Percentiles rank a stretch among this genome's conserved stretches.
phyloP scores from a whole-genome alignment of 1,284 basidiomycete genomes.

The Cryptococcus sp. region DNA sequence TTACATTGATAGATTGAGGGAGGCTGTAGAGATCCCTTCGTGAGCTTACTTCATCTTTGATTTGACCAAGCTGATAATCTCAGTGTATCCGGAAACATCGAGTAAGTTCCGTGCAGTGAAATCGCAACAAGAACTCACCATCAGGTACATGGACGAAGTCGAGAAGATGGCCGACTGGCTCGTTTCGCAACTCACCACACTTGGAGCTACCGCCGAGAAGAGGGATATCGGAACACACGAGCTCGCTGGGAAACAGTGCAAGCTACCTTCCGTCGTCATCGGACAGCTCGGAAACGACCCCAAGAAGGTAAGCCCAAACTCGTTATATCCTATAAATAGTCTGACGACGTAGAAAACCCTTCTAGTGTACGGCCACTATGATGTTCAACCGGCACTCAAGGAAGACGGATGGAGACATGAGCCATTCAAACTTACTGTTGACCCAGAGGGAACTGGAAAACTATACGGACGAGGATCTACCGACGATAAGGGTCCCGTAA shows the following conservation, averaged over 20 bases:
- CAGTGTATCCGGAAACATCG: constrained; percentile 49
- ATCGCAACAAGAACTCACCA: constrained; percentile 40
- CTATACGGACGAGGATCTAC: constrained; percentile 86
- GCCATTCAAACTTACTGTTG: constrained; percentile 75
- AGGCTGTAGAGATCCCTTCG: constrained; percentile 88
- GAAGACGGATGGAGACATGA: constrained; percentile 90
- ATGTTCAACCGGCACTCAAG: constrained; percentile 53
- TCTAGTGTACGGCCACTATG: constrained; percentile 83
- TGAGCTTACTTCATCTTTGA: constrained; percentile 41
- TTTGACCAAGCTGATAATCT: neutral
- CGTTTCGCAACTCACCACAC: constrained; percentile 62
- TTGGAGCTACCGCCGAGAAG: constrained; percentile 70
- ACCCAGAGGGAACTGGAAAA: constrained; percentile 49
- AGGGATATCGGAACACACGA: constrained; percentile 75
- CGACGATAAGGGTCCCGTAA: constrained; percentile 87
- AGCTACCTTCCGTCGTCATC: constrained; percentile 82
- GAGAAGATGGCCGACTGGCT: constrained; percentile 79
- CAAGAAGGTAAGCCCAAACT: constrained; percentile 53
- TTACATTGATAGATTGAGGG: constrained; percentile 71
- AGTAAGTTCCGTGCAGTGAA: constrained; percentile 36
- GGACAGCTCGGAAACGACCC: constrained; percentile 78
- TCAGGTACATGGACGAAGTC: constrained; percentile 66
- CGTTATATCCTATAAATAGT: neutral
- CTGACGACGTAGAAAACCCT: constrained; percentile 64
- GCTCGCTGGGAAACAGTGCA: constrained; percentile 68